Evolutionary conservation across 1,284 basidiomycete species (phyloP).

Genomic region (Papiliotrema nemorosa): DNA sequence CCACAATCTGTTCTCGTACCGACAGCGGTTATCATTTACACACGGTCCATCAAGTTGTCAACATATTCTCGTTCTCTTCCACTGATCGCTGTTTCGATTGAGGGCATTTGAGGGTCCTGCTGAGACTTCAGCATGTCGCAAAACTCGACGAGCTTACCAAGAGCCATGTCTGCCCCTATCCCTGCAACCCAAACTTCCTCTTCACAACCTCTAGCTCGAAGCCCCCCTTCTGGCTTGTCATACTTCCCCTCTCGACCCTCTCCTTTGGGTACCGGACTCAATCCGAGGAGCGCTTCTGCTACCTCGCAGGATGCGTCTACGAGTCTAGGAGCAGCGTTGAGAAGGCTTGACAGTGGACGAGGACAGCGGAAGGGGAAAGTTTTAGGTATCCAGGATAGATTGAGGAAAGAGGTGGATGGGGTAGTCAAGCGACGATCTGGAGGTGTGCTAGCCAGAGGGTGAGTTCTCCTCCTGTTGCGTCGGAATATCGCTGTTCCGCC

Average conservation of each 20-base stretch:
- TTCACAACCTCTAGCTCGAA: background rate
- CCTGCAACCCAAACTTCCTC: background rate
- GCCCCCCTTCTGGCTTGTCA: background rate
- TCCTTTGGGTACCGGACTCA: background rate
- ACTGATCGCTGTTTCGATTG: too few species aligned
- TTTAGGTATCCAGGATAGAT: slow-evolving; percentile 35
- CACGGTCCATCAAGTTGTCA: too few species aligned
- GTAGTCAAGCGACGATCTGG: slow-evolving; percentile 85
- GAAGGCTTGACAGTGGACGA: background rate
- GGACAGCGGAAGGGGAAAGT: slow-evolving; percentile 17
- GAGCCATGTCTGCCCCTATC: too few species aligned
- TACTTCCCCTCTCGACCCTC: slow-evolving; percentile 7
- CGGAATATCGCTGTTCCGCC: too few species aligned
- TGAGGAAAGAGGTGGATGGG: slow-evolving; percentile 39
- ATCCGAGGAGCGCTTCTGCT: background rate
- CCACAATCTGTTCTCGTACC: too few species aligned
- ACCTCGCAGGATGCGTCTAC: background rate
- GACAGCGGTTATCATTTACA: too few species aligned
- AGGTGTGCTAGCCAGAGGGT: slow-evolving; percentile 76
- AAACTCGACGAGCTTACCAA: too few species aligned
- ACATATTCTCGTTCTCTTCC: too few species aligned
- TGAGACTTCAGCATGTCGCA: too few species aligned
- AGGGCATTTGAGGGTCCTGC: too few species aligned
- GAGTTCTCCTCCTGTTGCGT: slow-evolving; percentile 13
- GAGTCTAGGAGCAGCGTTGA: background rate